Percentiles rank a stretch among this genome's conserved stretches.
Evolutionary conservation across 2,329 filamentous ascomycete species (phyloP).

Genomic region (Aspergillus sp.): DNA sequence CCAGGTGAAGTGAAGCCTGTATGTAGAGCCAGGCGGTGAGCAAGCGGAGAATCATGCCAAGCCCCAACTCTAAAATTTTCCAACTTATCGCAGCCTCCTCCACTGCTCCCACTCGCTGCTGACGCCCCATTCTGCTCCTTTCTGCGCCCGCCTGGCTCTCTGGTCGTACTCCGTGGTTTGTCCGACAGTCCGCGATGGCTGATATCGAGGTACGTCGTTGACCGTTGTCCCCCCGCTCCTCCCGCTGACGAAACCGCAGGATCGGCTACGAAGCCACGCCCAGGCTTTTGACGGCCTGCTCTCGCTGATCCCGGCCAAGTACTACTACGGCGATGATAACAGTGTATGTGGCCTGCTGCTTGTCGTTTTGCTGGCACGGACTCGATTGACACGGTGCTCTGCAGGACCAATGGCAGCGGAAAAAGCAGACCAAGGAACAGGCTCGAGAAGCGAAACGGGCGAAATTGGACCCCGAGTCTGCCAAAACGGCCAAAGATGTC

Average conservation of each 20-base stretch:
- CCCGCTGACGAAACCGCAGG: conserved; percentile 25
- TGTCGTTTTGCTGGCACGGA: conserved; percentile 9
- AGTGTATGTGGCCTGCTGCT: conserved; percentile 51
- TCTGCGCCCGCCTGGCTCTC: not conserved
- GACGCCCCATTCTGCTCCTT: conserved; percentile 1
- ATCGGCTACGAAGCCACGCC: conserved; percentile 45
- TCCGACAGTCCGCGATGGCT: conserved; percentile 19
- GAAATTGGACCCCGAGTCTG: conserved; percentile 84
- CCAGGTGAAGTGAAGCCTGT: conserved; percentile 15
- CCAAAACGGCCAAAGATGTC: conserved; percentile 85
- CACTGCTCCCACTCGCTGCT: conserved; percentile 5
- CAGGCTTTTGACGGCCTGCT: conserved; percentile 79
- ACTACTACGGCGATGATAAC: conserved; percentile 80
- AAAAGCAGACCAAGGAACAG: conserved; percentile 91
- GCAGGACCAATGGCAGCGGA: conserved; percentile 86
- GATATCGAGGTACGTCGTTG: conserved; percentile 30
- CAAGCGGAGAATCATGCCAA: conserved; percentile 24
- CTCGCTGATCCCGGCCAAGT: conserved; percentile 79
- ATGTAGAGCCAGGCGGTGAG: conserved; percentile 21
- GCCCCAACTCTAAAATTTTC: conserved; percentile 34
- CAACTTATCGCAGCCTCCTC: conserved; percentile 10
- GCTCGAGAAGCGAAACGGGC: conserved; percentile 71
- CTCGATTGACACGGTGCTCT: conserved; percentile 3
- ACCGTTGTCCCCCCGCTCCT: conserved; percentile 6
- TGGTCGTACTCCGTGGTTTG: conserved; percentile 1